A percentile compares a stretch with the other conserved stretches of the same genome.
Conservation (phyloP, 257 asterid species). For the Capsicum pubescens region DNA sequence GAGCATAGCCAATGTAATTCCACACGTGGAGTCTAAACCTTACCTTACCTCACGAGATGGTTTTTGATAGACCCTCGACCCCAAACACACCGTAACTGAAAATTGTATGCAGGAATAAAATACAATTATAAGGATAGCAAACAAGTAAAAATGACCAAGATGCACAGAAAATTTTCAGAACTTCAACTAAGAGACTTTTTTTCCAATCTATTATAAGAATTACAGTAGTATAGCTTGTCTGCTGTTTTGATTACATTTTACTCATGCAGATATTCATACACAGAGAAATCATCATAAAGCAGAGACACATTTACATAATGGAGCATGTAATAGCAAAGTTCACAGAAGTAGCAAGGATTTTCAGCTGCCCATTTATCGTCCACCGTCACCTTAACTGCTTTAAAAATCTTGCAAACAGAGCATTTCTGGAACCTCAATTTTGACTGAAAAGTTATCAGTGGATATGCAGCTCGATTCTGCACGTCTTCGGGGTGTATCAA, state of each 20-base stretch:
- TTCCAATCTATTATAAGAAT: neutral
- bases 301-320: constrained; percentile 75
- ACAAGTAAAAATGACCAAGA: neutral
- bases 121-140: neutral
- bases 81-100: neutral
- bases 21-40: neutral
- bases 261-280: constrained; percentile 73
- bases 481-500: constrained; percentile 81
- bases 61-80: neutral
- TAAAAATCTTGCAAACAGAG: constrained; percentile 78
- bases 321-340: constrained; percentile 88
- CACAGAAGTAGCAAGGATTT: constrained; percentile 90
- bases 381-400: constrained; percentile 75
- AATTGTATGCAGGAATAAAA: neutral
- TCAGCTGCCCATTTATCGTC: constrained; percentile 86
- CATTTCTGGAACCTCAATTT: constrained; percentile 69
- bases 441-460: constrained; percentile 52
- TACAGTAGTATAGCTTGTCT: neutral
- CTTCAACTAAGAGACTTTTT: neutral
- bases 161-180: neutral
- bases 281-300: constrained; percentile 72
- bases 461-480: constrained; percentile 80
- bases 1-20: neutral
- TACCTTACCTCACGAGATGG: too few relatives aligned
- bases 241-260: constrained; percentile 16